A percentile compares a stretch with the other conserved stretches of the same genome.
phyloP scores from a whole-genome alignment of 129 eudicot genomes.

The Chrysanthemum seticuspe region DNA sequence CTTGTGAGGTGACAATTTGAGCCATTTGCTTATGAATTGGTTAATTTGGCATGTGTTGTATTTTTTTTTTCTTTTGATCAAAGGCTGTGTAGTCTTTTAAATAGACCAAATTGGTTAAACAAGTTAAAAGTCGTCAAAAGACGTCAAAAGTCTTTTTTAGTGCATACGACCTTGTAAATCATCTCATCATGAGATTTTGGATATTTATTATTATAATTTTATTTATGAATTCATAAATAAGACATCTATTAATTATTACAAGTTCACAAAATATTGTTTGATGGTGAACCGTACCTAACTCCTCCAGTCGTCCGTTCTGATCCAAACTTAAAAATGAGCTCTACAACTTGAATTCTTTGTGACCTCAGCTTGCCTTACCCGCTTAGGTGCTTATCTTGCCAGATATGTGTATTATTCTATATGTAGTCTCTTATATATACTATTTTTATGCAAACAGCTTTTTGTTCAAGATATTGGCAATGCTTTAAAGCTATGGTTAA shows the following conservation, averaged over 20 bases:
- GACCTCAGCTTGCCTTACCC: neutral
- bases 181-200: neutral
- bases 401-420: neutral
- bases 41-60: neutral
- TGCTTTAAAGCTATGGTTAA: constrained; percentile 57
- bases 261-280: neutral
- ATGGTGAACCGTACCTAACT: neutral
- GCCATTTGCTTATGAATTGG: neutral
- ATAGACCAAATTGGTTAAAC: neutral
- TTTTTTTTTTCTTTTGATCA: neutral
- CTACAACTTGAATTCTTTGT: neutral
- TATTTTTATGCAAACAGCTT: constrained; percentile 38
- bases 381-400: too few relatives aligned
- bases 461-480: constrained; percentile 54
- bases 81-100: neutral
- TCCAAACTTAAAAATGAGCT: neutral
- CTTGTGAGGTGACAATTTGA: constrained; percentile 1
- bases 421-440: constrained; percentile 8
- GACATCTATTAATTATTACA: neutral
- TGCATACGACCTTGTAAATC: neutral
- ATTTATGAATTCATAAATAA: neutral
- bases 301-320: neutral
- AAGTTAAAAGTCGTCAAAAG: neutral
- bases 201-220: neutral
- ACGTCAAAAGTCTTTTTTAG: neutral